These are phyloP conservation scores for Alternaria sp. DNA, from an alignment of 2,329 filamentous ascomycete genomes.

Conservation along the genomic window DNA sequence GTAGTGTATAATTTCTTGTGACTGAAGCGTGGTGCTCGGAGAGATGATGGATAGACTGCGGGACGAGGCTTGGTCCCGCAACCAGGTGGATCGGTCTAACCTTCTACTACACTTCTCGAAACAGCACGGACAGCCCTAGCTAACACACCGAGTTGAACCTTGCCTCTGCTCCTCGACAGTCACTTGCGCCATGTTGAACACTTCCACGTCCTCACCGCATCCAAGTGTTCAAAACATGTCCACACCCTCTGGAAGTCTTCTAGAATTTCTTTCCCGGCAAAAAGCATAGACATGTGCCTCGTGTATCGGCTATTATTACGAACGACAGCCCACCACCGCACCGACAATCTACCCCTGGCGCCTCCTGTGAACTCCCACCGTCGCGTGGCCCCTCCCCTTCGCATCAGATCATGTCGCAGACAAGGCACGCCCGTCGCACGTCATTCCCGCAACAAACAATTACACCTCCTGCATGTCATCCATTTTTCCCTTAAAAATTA, in stretches of 20 bases:
- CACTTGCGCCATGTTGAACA: too few species aligned
- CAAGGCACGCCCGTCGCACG: slow-evolving; percentile 15
- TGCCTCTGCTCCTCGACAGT: background rate
- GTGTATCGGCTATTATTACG: slow-evolving; percentile 7
- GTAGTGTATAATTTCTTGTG: slow-evolving; percentile 9
- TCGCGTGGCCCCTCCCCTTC: slow-evolving; percentile 15
- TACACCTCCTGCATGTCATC: slow-evolving; percentile 1
- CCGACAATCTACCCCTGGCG: slow-evolving; percentile 5
- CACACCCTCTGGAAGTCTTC: slow-evolving; percentile 3
- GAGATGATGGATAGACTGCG: slow-evolving; percentile 20
- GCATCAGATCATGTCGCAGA: slow-evolving; percentile 24
- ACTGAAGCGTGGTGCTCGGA: slow-evolving; percentile 20
- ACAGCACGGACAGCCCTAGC: slow-evolving; percentile 10
- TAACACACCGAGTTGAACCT: background rate
- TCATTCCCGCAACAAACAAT: slow-evolving; percentile 16
- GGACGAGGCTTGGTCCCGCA: slow-evolving; percentile 26
- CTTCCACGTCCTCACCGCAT: background rate
- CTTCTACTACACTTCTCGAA: slow-evolving; percentile 22
- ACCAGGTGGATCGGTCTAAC: slow-evolving; percentile 18
- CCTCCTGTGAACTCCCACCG: slow-evolving; percentile 14
- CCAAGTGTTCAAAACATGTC: background rate
- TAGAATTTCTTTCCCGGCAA: slow-evolving; percentile 4
- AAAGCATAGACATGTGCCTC: slow-evolving; percentile 7
- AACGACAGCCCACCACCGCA: slow-evolving; percentile 10
- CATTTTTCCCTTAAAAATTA: background rate